A percentile compares a stretch with the other conserved stretches of the same genome.
These are phyloP conservation scores for Coffea canephora DNA, from an alignment of 257 asterid genomes.

Conservation along the genomic window DNA sequence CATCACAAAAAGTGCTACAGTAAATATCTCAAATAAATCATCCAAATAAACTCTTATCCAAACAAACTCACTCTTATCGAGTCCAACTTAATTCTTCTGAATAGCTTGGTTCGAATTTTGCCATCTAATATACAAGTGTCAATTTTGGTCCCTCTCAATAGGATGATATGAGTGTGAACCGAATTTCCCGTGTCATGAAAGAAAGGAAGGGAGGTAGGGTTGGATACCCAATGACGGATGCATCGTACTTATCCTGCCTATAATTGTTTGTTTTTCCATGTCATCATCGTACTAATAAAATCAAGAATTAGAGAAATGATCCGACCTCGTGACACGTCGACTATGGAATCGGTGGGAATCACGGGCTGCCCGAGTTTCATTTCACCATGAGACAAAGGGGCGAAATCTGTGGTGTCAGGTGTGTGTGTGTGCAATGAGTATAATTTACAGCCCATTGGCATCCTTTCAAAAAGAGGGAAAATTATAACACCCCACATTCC, in stretches of 20 bases:
- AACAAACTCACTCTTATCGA: too few relatives aligned
- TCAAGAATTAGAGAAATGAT: background rate
- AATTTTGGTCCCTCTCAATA: too few relatives aligned
- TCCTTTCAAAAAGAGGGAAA: background rate
- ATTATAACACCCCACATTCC: background rate
- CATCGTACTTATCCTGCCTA: background rate
- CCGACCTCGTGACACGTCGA: background rate
- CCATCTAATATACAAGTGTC: too few relatives aligned
- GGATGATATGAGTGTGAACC: too few relatives aligned
- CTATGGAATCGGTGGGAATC: background rate
- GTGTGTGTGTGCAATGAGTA: background rate
- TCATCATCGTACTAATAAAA: background rate
- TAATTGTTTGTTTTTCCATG: background rate
- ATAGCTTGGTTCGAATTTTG: too few relatives aligned
- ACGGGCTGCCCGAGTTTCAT: background rate
- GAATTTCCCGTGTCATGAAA: too few relatives aligned
- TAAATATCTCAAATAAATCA: too few relatives aligned
- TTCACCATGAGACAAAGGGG: background rate
- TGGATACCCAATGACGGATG: background rate
- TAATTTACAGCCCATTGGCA: background rate
- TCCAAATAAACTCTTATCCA: too few relatives aligned
- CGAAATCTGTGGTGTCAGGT: conserved; percentile 13
- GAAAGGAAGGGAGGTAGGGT: background rate
- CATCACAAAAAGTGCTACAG: too few relatives aligned
- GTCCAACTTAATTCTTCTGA: too few relatives aligned